Evolutionary conservation across 1,284 basidiomycete species (phyloP).

Genomic region (Athelia psychrophila): DNA sequence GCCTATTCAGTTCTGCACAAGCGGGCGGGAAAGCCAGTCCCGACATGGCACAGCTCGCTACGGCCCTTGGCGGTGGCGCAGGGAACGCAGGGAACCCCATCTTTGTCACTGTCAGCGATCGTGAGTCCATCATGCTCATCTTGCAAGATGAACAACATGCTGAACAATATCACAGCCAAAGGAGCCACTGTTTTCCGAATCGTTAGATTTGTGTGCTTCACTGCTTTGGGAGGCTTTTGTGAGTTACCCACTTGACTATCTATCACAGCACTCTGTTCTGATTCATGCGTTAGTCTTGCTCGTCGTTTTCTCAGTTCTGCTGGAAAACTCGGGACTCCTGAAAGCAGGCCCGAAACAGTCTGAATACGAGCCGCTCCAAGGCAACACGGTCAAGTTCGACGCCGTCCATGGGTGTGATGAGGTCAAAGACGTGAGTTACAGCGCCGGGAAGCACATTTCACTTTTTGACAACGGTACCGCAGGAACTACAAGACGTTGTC

Average conservation of each 20-base stretch:
- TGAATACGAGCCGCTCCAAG: slow-evolving; percentile 75
- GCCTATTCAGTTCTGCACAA: slow-evolving; percentile 13
- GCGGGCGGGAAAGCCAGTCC: slow-evolving; percentile 22
- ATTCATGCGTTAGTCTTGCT: slow-evolving; percentile 56
- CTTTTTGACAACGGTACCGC: not conserved
- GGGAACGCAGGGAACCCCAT: slow-evolving; percentile 59
- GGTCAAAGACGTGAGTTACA: slow-evolving; percentile 69
- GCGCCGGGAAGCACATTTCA: not conserved
- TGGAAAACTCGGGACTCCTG: slow-evolving; percentile 90
- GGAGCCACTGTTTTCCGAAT: slow-evolving; percentile 63
- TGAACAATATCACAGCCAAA: slow-evolving; percentile 44
- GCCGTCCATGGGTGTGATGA: slow-evolving; percentile 96
- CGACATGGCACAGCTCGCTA: slow-evolving; percentile 38
- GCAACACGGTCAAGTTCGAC: slow-evolving; percentile 83
- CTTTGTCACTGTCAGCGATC: slow-evolving; percentile 77
- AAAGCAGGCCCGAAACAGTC: slow-evolving; percentile 79
- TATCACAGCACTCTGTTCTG: slow-evolving; percentile 3
- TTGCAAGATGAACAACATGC: slow-evolving; percentile 1
- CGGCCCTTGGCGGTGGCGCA: slow-evolving; percentile 37
- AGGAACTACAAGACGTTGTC: slow-evolving; percentile 92
- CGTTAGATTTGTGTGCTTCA: slow-evolving; percentile 56
- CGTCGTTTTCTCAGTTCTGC: slow-evolving; percentile 81
- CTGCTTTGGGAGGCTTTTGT: slow-evolving; percentile 52
- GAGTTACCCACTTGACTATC: slow-evolving; percentile 20
- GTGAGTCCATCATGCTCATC: slow-evolving; percentile 38